These are phyloP conservation scores for Arthrobotrys entomopaga DNA, from an alignment of 2,329 filamentous ascomycete genomes.

Conservation along the genomic window DNA sequence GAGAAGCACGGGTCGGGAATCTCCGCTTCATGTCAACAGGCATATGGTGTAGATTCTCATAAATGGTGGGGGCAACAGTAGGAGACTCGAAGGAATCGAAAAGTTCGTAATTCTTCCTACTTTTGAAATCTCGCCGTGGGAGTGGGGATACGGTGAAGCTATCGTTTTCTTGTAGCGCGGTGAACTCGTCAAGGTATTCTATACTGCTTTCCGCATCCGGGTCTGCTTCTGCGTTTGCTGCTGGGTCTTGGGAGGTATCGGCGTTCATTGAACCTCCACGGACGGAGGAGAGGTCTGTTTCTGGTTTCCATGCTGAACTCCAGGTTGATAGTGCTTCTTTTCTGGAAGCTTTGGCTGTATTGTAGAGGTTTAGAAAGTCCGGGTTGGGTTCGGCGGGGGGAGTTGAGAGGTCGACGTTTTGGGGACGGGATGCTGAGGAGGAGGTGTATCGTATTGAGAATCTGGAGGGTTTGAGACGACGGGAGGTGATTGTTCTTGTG, in stretches of 20 bases:
- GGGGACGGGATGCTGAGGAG: constrained; percentile 26
- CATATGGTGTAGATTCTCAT: constrained; percentile 2
- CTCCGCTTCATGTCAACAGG: constrained; percentile 1
- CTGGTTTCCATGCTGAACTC: constrained; percentile 39
- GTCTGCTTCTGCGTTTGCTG: not conserved
- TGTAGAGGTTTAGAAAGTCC: constrained; percentile 41
- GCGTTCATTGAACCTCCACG: constrained; percentile 14
- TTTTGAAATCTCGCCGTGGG: too few relatives aligned
- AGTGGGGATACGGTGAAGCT: not conserved
- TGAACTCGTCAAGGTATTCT: constrained; percentile 40
- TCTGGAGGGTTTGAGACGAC: not conserved
- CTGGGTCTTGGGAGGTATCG: not conserved
- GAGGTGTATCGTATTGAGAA: constrained; percentile 32
- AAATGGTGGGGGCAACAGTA: not conserved
- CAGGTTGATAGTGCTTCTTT: constrained; percentile 30
- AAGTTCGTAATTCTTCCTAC: not conserved
- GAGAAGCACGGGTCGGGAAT: constrained; percentile 27
- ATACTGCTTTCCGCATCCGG: too few relatives aligned
- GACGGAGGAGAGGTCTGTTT: constrained; percentile 38
- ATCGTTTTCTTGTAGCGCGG: not conserved
- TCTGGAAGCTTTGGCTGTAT: constrained; percentile 7
- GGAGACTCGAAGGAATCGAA: not conserved
- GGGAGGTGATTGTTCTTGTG: constrained; percentile 12
- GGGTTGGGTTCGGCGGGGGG: not conserved
- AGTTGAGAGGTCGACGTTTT: constrained; percentile 35